phyloP scores from a whole-genome alignment of 441 rosid species.

The Gossypium schwendimanii region DNA sequence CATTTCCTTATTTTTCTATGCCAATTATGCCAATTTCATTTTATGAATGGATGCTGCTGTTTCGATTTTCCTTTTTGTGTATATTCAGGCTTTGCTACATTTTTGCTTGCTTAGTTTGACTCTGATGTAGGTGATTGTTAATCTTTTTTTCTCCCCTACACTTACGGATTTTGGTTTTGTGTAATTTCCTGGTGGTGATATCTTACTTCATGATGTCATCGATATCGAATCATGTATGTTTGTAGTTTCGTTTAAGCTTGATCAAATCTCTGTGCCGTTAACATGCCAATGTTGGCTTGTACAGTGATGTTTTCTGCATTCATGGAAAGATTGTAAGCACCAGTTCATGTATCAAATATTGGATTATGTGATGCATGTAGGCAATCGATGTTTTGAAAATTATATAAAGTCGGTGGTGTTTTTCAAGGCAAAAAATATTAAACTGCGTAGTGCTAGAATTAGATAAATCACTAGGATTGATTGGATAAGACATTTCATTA shows the following conservation, averaged over 20 bases:
- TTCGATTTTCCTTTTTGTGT: neutral
- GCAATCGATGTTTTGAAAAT: neutral
- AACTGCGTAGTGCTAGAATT: neutral
- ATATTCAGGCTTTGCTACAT: slow-evolving; percentile 1
- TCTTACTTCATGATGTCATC: too few species aligned
- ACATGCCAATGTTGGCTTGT: too few species aligned
- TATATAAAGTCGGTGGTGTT: neutral
- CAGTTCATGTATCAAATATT: neutral
- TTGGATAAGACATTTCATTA: neutral
- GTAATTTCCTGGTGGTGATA: too few species aligned
- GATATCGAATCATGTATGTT: too few species aligned
- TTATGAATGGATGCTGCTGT: neutral
- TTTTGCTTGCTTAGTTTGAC: slow-evolving; percentile 3
- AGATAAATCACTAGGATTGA: neutral
- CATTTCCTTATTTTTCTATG: slow-evolving; percentile 9
- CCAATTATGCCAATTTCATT: slow-evolving; percentile 14
- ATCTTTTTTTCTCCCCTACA: too few species aligned
- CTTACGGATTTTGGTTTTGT: too few species aligned
- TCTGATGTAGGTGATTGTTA: neutral
- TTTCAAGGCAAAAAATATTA: neutral
- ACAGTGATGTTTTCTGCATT: neutral
- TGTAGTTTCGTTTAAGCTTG: too few species aligned
- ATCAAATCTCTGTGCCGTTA: too few species aligned
- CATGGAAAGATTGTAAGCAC: neutral
- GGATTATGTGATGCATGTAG: neutral